Conservation (phyloP, 257 asterid genomes). For the Haberlea rhodopensis region DNA sequence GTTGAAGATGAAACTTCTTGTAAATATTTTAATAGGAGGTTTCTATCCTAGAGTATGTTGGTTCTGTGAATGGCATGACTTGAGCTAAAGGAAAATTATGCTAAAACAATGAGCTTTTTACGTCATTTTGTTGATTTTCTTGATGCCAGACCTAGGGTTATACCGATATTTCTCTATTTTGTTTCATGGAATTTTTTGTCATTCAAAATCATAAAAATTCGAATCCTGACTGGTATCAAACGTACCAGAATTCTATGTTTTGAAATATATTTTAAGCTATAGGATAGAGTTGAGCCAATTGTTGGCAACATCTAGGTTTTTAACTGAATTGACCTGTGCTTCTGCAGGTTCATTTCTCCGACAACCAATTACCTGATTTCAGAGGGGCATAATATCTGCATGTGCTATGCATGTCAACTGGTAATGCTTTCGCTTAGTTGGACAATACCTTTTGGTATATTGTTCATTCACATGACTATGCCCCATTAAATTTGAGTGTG, state of each 20-base stretch:
- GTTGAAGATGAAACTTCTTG: background rate
- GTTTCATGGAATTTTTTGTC: background rate
- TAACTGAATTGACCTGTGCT: background rate
- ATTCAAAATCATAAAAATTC: too few relatives aligned
- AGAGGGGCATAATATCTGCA: slow-evolving; percentile 61
- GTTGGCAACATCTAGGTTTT: slow-evolving; percentile 5
- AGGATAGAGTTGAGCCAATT: slow-evolving; percentile 16
- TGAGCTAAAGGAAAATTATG: background rate
- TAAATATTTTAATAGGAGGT: background rate
- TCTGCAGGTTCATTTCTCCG: slow-evolving; percentile 88
- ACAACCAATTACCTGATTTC: slow-evolving; percentile 61
- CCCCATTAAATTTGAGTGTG: background rate
- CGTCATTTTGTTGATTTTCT: background rate
- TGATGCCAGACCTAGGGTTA: background rate
- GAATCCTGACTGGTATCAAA: background rate
- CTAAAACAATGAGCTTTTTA: background rate
- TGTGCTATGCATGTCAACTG: slow-evolving; percentile 79
- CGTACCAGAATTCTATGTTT: background rate
- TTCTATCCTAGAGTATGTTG: background rate
- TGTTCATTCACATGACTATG: background rate
- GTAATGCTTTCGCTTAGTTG: slow-evolving; percentile 35
- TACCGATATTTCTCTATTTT: background rate
- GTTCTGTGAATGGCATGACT: background rate
- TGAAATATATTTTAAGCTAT: background rate
- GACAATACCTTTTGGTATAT: background rate